Evolutionary conservation across 2,329 filamentous ascomycete species (phyloP).

Genomic region (Fusarium chaquense): DNA sequence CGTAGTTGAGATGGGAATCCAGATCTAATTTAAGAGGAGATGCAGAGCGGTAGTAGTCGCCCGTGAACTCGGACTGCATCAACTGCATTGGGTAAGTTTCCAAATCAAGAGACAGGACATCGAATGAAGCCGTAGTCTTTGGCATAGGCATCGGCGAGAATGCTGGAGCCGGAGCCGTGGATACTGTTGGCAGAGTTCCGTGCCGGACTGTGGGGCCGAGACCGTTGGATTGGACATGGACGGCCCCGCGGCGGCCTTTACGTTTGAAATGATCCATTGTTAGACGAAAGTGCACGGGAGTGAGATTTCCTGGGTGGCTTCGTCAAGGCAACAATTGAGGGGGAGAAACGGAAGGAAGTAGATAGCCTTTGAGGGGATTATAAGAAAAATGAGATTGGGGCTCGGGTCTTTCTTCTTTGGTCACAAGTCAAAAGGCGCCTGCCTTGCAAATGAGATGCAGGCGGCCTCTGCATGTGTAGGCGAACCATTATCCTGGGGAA

Average conservation of each 20-base stretch:
- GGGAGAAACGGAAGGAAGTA: neutral
- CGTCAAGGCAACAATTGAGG: constrained; percentile 21
- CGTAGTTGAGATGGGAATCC: constrained; percentile 15
- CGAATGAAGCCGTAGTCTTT: constrained; percentile 1
- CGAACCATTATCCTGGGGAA: constrained; percentile 12
- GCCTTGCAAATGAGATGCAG: constrained; percentile 13
- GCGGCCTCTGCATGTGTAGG: constrained; percentile 15
- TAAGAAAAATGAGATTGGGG: constrained; percentile 20
- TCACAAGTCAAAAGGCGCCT: constrained; percentile 9
- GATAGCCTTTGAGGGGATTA: neutral
- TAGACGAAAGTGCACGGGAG: neutral
- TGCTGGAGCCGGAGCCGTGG: constrained; percentile 17
- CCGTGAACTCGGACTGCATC: constrained; percentile 16
- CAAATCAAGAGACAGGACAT: neutral
- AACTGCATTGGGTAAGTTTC: neutral
- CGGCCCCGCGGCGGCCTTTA: constrained; percentile 21
- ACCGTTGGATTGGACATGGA: constrained; percentile 7
- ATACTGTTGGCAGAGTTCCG: constrained; percentile 18
- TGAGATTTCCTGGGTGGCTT: constrained; percentile 1
- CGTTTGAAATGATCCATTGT: constrained; percentile 25
- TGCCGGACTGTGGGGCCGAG: constrained; percentile 34
- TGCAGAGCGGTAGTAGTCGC: constrained; percentile 27
- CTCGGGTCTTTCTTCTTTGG: constrained; percentile 20
- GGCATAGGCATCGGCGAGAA: neutral
- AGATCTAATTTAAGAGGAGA: constrained; percentile 30